Conservation (phyloP, 2,329 filamentous ascomycete species). For the Aspergillus sp. region DNA sequence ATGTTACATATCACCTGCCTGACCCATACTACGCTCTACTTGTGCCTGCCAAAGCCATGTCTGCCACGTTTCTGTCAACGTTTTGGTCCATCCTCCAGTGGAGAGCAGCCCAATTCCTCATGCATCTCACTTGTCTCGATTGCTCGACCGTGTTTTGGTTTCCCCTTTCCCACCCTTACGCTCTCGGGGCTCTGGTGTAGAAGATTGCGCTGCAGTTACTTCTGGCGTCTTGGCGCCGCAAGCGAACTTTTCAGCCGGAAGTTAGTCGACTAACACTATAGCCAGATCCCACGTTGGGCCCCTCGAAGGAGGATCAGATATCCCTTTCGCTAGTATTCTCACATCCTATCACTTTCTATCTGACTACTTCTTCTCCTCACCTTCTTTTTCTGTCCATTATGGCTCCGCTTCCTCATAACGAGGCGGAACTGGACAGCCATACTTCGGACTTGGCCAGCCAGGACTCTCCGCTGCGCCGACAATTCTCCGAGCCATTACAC, state of each 20-base stretch:
- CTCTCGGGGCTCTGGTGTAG: conserved; percentile 12
- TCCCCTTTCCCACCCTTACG: conserved; percentile 5
- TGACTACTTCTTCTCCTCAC: conserved; percentile 8
- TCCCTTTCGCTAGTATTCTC: not conserved
- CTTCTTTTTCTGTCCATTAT: conserved; percentile 24
- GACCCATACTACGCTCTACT: conserved; percentile 17
- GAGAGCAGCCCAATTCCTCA: not conserved
- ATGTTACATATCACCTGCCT: conserved; percentile 26
- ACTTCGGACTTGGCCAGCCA: conserved; percentile 41
- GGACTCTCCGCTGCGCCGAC: conserved; percentile 40
- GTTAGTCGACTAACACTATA: conserved; percentile 31
- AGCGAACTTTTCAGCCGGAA: conserved; percentile 33
- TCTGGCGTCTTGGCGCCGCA: conserved; percentile 39
- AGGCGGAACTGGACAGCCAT: conserved; percentile 40
- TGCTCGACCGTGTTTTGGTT: conserved; percentile 2
- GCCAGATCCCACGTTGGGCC: conserved; percentile 24
- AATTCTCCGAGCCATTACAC: conserved; percentile 42
- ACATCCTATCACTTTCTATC: conserved; percentile 1
- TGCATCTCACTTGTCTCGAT: not conserved
- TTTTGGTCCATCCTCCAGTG: not conserved
- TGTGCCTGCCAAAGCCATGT: conserved; percentile 26
- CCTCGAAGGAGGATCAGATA: conserved; percentile 1
- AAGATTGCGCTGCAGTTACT: conserved; percentile 22
- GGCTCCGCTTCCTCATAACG: conserved; percentile 36
- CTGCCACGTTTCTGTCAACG: conserved; percentile 12